Percentiles rank a stretch among this genome's conserved stretches.
Evolutionary conservation across 495 filamentous ascomycete species (phyloP).

Genomic region (Bacidia rubella): DNA sequence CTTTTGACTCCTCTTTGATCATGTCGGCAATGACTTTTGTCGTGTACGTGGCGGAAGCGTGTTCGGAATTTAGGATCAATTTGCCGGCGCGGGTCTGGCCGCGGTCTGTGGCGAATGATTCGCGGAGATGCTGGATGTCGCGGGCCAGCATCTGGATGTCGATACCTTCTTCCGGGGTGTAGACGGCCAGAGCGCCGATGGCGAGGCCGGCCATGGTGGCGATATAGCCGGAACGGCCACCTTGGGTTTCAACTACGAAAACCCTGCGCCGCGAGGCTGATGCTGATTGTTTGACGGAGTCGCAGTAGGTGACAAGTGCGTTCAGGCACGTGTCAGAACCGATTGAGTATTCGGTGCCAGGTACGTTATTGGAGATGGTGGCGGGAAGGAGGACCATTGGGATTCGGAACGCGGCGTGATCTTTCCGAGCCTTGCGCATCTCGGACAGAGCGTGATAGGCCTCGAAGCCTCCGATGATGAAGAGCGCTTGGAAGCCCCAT

Average conservation of each 20-base stretch:
- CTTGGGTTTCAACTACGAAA: slow-evolving; percentile 97
- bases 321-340: slow-evolving; percentile 97
- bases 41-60: slow-evolving; percentile 75
- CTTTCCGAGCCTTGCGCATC: slow-evolving; percentile 61
- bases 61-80: slow-evolving; percentile 88
- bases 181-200: slow-evolving; percentile 84
- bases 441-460: slow-evolving; percentile 86
- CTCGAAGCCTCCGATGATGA: slow-evolving; percentile 93
- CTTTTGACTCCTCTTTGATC: slow-evolving; percentile 84
- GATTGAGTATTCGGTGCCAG: slow-evolving; percentile 91
- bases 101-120: slow-evolving; percentile 71
- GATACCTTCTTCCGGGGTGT: slow-evolving; percentile 94
- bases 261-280: slow-evolving; percentile 83
- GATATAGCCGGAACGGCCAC: slow-evolving; percentile 86
- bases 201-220: slow-evolving; percentile 80
- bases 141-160: slow-evolving; percentile 81
- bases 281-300: slow-evolving; percentile 92
- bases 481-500: slow-evolving; percentile 81
- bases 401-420: slow-evolving; percentile 78
- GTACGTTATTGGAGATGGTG: slow-evolving; percentile 98
- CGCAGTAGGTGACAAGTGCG: slow-evolving; percentile 90
- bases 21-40: slow-evolving; percentile 90
- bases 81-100: slow-evolving; percentile 88
- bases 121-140: slow-evolving; percentile 81
- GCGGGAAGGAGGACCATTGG: slow-evolving; percentile 86